These are phyloP conservation scores for Lyophyllum decastes DNA, from an alignment of 768 basidiomycete species.

Conservation along the genomic window DNA sequence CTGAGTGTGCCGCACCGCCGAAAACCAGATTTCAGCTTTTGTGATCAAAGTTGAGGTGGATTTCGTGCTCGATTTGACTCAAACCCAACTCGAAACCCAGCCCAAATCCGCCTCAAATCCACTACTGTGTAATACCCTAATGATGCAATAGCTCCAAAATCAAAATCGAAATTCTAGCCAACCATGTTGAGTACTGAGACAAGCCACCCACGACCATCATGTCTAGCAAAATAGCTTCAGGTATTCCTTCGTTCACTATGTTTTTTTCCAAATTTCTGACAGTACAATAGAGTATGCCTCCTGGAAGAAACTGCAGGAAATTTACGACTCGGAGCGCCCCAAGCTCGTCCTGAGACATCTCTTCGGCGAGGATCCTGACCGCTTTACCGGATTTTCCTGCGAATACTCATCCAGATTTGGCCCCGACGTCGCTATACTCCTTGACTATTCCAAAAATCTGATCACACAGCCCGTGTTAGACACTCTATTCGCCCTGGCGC, in stretches of 20 bases:
- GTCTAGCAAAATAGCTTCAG: conserved; percentile 68
- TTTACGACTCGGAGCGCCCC: conserved; percentile 72
- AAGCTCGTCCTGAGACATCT: conserved; percentile 89
- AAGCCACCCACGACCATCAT: conserved; percentile 31
- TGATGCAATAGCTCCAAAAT: conserved; percentile 86
- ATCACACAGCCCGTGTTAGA: conserved; percentile 84
- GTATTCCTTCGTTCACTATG: conserved; percentile 26
- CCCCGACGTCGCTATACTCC: conserved; percentile 75
- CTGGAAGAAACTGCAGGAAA: conserved; percentile 89
- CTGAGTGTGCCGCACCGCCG: too few species aligned
- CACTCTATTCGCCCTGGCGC: conserved; percentile 75
- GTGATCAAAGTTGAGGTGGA: too few species aligned
- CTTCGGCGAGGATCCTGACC: conserved; percentile 85
- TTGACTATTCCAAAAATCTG: conserved; percentile 97
- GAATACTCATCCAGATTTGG: conserved; percentile 70
- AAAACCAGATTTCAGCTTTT: too few species aligned
- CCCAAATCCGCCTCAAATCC: too few species aligned
- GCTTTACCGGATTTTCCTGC: conserved; percentile 84
- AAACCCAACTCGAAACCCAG: too few species aligned
- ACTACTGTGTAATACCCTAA: too few species aligned
- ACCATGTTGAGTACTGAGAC: neutral
- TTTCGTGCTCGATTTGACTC: too few species aligned
- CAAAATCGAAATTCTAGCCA: conserved; percentile 68
- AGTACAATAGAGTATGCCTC: conserved; percentile 69
- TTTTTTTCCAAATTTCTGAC: neutral